Percentiles rank a stretch among this genome's conserved stretches.
phyloP scores from a whole-genome alignment of 805 yeast species.

The Millerozyma miso region DNA sequence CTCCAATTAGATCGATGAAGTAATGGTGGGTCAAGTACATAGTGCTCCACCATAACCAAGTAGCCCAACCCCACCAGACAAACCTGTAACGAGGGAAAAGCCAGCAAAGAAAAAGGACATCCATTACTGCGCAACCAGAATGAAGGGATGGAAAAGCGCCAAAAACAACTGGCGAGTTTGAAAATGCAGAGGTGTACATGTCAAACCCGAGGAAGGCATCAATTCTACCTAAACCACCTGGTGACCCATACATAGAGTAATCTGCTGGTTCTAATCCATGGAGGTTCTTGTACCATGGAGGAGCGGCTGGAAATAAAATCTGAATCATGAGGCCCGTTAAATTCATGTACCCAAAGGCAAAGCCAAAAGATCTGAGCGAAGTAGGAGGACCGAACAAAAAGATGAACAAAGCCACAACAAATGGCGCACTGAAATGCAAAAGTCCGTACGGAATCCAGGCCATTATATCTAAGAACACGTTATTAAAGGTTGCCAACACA shows the following conservation, averaged over 20 bases:
- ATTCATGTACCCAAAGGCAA: constrained; percentile 95
- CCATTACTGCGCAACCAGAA: constrained; percentile 92
- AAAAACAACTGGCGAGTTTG: constrained; percentile 86
- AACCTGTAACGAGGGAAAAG: constrained; percentile 70
- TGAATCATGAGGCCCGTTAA: constrained; percentile 80
- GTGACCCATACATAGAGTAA: constrained; percentile 87
- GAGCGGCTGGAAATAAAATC: constrained; percentile 85
- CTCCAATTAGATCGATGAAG: constrained; percentile 90
- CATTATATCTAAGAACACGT: constrained; percentile 64
- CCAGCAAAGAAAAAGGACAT: constrained; percentile 79
- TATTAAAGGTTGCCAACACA: constrained; percentile 70
- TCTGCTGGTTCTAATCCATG: constrained; percentile 89
- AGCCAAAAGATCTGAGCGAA: constrained; percentile 74
- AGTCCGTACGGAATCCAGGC: constrained; percentile 97
- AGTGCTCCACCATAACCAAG: constrained; percentile 97
- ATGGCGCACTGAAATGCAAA: constrained; percentile 86
- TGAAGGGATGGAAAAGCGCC: constrained; percentile 89
- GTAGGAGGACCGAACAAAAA: constrained; percentile 93
- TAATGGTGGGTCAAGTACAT: constrained; percentile 98
- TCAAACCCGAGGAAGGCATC: constrained; percentile 75
- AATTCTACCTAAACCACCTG: constrained; percentile 91
- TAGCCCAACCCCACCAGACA: constrained; percentile 70
- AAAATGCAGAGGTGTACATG: constrained; percentile 77
- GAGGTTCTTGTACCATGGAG: constrained; percentile 91
- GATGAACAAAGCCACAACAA: constrained; percentile 71